Conservation (phyloP, 306 rosid genomes). For the Pyrus communis region DNA sequence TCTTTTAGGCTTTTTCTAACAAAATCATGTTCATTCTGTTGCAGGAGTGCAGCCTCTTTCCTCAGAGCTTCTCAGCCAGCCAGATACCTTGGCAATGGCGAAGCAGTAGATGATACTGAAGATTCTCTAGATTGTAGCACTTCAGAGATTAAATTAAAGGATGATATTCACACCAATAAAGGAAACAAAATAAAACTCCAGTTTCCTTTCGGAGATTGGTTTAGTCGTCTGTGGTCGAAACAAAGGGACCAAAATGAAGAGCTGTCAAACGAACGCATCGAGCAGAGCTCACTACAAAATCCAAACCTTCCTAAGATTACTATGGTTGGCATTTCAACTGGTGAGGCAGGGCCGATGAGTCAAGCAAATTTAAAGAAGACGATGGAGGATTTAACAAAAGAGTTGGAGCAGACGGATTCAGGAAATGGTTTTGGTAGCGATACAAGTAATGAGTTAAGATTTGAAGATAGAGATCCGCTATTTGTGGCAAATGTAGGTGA, state of each 20-base stretch:
- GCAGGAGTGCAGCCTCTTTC: slow-evolving; percentile 83
- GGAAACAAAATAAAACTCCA: slow-evolving; percentile 22
- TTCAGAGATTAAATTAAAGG: slow-evolving; percentile 27
- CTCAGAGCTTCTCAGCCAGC: slow-evolving; percentile 45
- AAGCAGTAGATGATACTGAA: slow-evolving; percentile 27
- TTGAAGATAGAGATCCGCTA: slow-evolving; percentile 83
- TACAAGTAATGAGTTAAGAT: slow-evolving; percentile 16
- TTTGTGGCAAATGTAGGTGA: slow-evolving; percentile 95
- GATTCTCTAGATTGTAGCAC: slow-evolving; percentile 23
- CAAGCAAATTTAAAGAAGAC: slow-evolving; percentile 71
- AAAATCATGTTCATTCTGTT: slow-evolving; percentile 17
- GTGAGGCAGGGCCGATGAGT: slow-evolving; percentile 65
- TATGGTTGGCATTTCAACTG: slow-evolving; percentile 89
- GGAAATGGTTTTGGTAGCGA: slow-evolving; percentile 27
- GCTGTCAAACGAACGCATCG: slow-evolving; percentile 22
- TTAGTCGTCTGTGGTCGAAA: slow-evolving; percentile 33
- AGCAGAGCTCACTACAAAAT: slow-evolving; percentile 30
- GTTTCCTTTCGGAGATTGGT: slow-evolving; percentile 56
- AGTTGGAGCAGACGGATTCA: slow-evolving; percentile 73
- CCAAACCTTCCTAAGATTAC: slow-evolving; percentile 83
- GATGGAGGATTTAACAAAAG: slow-evolving; percentile 77
- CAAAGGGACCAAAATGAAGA: slow-evolving; percentile 24
- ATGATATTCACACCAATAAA: slow-evolving; percentile 19
- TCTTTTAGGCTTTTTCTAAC: not conserved
- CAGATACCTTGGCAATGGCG: slow-evolving; percentile 26